A percentile compares a stretch with the other conserved stretches of the same genome.
Conservation (phyloP, 164 flowering plant genomes). For the Magnolia officinalis region DNA sequence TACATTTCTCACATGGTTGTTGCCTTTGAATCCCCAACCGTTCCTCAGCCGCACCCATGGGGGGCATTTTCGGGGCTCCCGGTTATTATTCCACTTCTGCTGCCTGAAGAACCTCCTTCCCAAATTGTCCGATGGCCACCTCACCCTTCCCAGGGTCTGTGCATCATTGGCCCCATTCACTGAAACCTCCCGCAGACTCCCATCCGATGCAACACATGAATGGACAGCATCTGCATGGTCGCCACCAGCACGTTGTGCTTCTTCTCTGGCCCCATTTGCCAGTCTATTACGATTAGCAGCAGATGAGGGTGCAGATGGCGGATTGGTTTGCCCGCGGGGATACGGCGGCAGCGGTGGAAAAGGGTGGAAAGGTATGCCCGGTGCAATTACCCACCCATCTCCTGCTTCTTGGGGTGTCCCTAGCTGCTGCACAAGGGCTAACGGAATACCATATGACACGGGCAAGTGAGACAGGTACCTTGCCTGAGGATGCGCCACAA, state of each 20-base stretch:
- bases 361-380: conserved; percentile 74
- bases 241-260: conserved; percentile 16
- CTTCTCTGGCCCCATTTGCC: conserved; percentile 16
- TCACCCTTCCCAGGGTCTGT: conserved; percentile 21
- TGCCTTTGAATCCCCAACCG: conserved; percentile 33
- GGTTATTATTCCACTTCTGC: conserved; percentile 49
- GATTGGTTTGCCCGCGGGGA: conserved; percentile 31
- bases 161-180: conserved; percentile 22
- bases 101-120: conserved; percentile 63
- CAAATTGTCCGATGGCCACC: conserved; percentile 34
- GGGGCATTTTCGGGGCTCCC: conserved; percentile 8
- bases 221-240: conserved; percentile 17
- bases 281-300: conserved; percentile 11
- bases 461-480: conserved; percentile 56
- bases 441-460: conserved; percentile 74
- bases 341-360: conserved; percentile 79
- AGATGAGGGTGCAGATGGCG: conserved; percentile 11
- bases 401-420: conserved; percentile 42
- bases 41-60: conserved; percentile 54
- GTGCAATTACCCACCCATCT: conserved; percentile 57
- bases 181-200: conserved; percentile 17
- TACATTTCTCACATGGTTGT: conserved; percentile 27
- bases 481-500: conserved; percentile 43
- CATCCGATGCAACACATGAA: conserved; percentile 30
- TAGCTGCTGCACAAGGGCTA: conserved; percentile 45